These are phyloP conservation scores for Saccharum hybrid DNA, from an alignment of 202 grass and related monocot genomes.

Conservation along the genomic window DNA sequence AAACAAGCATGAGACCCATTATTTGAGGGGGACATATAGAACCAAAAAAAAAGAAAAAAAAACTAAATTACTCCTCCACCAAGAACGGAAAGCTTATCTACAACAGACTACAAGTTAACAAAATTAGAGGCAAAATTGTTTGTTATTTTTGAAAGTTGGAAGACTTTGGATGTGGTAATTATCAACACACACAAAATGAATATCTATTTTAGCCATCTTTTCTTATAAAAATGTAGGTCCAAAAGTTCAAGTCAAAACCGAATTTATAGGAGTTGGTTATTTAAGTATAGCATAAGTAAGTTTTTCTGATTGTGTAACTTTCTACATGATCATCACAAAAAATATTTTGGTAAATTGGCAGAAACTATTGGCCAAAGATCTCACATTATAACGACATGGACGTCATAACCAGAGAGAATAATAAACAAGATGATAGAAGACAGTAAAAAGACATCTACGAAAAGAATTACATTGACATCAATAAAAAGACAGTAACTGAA, in stretches of 20 bases:
- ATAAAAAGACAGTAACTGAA: conserved; percentile 22
- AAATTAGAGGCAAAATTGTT: conserved; percentile 3
- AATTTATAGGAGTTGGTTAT: not conserved
- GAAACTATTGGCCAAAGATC: not conserved
- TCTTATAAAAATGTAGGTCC: not conserved
- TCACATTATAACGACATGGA: not conserved
- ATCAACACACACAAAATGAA: not conserved
- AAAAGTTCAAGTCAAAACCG: conserved; percentile 4
- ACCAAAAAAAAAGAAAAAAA: conserved; percentile 35
- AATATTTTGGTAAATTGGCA: conserved; percentile 31
- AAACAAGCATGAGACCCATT: conserved; percentile 27
- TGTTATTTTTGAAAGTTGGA: conserved; percentile 12
- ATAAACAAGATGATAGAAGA: not conserved
- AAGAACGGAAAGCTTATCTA: conserved; percentile 16
- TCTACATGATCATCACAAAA: not conserved
- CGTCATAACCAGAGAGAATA: conserved; percentile 5
- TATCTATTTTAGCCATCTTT: not conserved
- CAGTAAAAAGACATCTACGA: not conserved
- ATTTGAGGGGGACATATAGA: conserved; percentile 12
- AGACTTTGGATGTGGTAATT: not conserved
- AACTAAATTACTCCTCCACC: conserved; percentile 4
- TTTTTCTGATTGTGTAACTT: not conserved
- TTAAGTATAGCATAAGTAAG: conserved; percentile 7
- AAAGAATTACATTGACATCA: conserved; percentile 3
- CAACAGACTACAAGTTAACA: not conserved